Evolutionary conservation across 225 moss, liverwort and hornwort species (phyloP), one percentile per base, ranked within the genome.

Genomic region (Physcomitrium patens): DNA sequence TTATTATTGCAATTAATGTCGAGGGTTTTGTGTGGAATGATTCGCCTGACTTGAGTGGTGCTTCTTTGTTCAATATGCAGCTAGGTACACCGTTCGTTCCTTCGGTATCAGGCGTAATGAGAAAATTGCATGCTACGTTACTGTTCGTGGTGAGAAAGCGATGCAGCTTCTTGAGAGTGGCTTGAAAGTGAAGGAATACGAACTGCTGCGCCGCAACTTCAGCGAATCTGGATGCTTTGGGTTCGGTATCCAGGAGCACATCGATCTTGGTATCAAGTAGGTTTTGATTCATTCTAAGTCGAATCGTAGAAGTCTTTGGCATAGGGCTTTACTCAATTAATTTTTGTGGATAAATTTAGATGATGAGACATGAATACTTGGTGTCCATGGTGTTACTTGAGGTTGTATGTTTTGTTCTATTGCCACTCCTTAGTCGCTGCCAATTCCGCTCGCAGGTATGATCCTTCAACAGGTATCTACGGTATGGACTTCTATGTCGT

Each of bases 161-260:
- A 80, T 80, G 79, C 79, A 80, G 79, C 74, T 80, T 28, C 48
- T 80, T 22, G 79, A 80, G 79, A 80, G 79, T 80, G 79, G 79
- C 63, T 69, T 80, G 79, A 80, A 80, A 46, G 79, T 80, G 79
- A 80, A 80, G 74, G 79, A 80, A 49, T 80, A 80, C 56, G 79
- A 80, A 74, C 67, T 80, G 68, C 74, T 80, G 63, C 79, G 79
- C 49, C 74, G 69, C 1, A 80, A 80, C 56, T 80, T 80, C 75
- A 75, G 74, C 41, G 79, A 80, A n/a, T 74, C 79, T 47, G 79
- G 79, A 6, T 80, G 79, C 63, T 80, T 80, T 41, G 79, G 79
- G 49, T 80, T 80, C 5, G 79, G 79, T 22, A 80, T 80, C 27
- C 79, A 80, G 15, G 79, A 80, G 51, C 79, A 80, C 56, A 80